Base-by-base conservation (phyloP, 495 filamentous ascomycete genomes). In the Thozetella sp. region DNA sequence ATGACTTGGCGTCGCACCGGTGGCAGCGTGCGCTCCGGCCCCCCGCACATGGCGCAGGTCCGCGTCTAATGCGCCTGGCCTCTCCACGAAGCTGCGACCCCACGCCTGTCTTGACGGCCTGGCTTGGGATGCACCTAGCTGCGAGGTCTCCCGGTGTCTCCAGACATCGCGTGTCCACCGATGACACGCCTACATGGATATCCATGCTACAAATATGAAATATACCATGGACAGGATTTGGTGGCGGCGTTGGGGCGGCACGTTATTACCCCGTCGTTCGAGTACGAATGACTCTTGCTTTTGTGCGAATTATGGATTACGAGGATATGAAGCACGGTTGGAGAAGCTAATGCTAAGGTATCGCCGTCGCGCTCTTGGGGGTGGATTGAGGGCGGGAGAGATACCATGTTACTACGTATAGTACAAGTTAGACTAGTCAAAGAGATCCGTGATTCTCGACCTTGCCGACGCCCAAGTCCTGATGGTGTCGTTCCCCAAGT, bases 1-100 rank as follows among this genome's bases (percentile, higher is more conserved):
- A 65, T 64, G 46, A 70, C 71, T 24, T 67, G 76, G 59, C 70
- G 77, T n/a, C 66, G 76, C 58, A 51, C 72, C 69, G 73, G 75
- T 70, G 27, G 70, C 68, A 69, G 74, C 73, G 63, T 76, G 27
- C 68, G 74, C 56, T 62, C 61, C 19, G 68, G 70, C 43, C 11
- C 11, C 2, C 76, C 79, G 53, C 73, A 61, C 56, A 81, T 81
- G 79, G 74, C 74, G 53, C 77, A 81, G 68, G 73, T 81, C 56
- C 61, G 75, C 60, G 75, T 78, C 50, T 80, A 73, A 65, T 53
- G 12, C 43, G 43, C 43, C 15, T 15, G 30, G 30, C 6, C 15
- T 15, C 30, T 37, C 6, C n/a, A n/a, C 30, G 6, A 6, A 37
- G 30, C 30, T 20, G 12, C 43, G 43, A 19, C 25, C 12, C 12